Evolutionary conservation across 2,329 filamentous ascomycete species (phyloP).

Genomic region (Botrytis byssoidea): DNA sequence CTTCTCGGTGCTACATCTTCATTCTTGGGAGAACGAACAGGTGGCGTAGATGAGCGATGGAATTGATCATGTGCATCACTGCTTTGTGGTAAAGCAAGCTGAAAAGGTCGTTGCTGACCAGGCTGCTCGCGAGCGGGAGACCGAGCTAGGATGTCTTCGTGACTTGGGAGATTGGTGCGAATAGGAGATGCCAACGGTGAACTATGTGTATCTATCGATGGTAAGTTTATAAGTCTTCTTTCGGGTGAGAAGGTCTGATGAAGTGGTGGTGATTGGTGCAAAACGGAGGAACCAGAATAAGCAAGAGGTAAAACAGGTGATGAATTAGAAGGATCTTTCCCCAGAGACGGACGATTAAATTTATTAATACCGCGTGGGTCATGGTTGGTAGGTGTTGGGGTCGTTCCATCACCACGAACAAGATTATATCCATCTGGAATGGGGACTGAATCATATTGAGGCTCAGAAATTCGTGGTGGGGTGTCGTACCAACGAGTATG

Average conservation of each 20-base stretch:
- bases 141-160: conserved; percentile 36
- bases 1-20: background rate
- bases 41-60: conserved; percentile 24
- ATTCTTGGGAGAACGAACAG: conserved; percentile 26
- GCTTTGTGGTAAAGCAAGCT: conserved; percentile 35
- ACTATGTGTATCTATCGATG: background rate
- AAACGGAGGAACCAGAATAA: background rate
- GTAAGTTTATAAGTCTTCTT: conserved; percentile 2
- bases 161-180: conserved; percentile 25
- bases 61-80: conserved; percentile 15
- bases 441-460: conserved; percentile 36
- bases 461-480: conserved; percentile 27
- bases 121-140: conserved; percentile 32
- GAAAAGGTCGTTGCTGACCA: conserved; percentile 38
- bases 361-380: conserved; percentile 31
- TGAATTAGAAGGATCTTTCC: conserved; percentile 19
- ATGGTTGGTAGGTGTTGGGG: conserved; percentile 31
- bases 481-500: conserved; percentile 23
- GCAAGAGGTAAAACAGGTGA: conserved; percentile 8
- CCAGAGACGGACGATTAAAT: conserved; percentile 17
- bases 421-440: conserved; percentile 38
- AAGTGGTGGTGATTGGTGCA: background rate
- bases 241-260: background rate
- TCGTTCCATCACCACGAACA: conserved; percentile 36
- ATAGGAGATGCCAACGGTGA: conserved; percentile 17